Evolutionary conservation across 2,329 filamentous ascomycete genomes (phyloP).

Genomic region (Grosmannia penicillata): DNA sequence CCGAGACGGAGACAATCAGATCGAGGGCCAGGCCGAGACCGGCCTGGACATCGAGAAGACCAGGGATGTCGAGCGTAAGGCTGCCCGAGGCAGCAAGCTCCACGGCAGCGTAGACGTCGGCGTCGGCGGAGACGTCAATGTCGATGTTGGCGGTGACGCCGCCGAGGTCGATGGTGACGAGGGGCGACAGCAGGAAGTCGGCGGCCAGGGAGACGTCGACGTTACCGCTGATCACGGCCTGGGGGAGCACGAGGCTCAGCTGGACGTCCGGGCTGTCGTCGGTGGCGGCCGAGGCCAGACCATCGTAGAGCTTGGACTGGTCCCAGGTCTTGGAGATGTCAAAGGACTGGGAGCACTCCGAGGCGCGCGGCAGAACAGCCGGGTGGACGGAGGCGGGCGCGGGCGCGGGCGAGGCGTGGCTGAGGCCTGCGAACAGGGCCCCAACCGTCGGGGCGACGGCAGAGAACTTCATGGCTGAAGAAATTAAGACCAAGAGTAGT

Average conservation of each 20-base stretch:
- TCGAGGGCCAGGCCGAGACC: slow-evolving; percentile 16
- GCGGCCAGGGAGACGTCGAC: slow-evolving; percentile 9
- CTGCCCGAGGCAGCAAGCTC: slow-evolving; percentile 12
- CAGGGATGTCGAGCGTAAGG: slow-evolving; percentile 12
- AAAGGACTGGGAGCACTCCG: slow-evolving; percentile 4
- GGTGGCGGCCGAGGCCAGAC: slow-evolving; percentile 6
- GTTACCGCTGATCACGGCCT: slow-evolving; percentile 9
- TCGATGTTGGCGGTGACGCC: slow-evolving; percentile 15
- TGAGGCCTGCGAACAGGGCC: slow-evolving; percentile 7
- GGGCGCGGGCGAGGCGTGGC: slow-evolving; percentile 7
- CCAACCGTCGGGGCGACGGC: slow-evolving; percentile 6
- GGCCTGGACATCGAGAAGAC: slow-evolving; percentile 12
- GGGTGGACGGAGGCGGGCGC: not conserved
- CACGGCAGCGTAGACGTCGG: slow-evolving; percentile 10
- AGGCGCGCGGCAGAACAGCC: not conserved
- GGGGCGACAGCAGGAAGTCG: slow-evolving; percentile 10
- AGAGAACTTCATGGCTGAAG: slow-evolving; percentile 6
- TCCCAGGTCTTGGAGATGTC: slow-evolving; percentile 9
- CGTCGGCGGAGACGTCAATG: slow-evolving; percentile 13
- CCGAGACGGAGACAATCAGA: slow-evolving; percentile 13
- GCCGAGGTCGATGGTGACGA: slow-evolving; percentile 11
- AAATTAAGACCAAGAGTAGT: not conserved
- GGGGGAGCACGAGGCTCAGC: slow-evolving; percentile 11
- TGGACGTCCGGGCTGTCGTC: slow-evolving; percentile 6
- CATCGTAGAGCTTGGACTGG: slow-evolving; percentile 11